Evolutionary conservation across 805 yeast genomes (phyloP).

Genomic region (Saccharomycopsis javanensis): DNA sequence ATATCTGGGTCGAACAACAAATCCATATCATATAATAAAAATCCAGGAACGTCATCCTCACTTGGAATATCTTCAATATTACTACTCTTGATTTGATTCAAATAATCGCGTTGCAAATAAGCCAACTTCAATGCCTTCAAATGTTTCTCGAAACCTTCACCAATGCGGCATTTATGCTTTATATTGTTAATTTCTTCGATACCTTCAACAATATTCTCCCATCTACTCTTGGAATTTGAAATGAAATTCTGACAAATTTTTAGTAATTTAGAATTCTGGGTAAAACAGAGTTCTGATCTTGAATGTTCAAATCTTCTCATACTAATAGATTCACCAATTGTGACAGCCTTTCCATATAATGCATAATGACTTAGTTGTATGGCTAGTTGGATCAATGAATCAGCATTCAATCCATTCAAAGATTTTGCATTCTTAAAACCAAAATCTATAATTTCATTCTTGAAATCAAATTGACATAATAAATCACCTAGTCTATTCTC

Average conservation of each 20-base stretch:
- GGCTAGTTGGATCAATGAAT: slow-evolving; percentile 83
- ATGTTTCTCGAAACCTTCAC: slow-evolving; percentile 67
- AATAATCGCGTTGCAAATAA: slow-evolving; percentile 37
- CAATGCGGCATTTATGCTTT: slow-evolving; percentile 25
- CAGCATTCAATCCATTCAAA: slow-evolving; percentile 76
- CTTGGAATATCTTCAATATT: slow-evolving; percentile 29
- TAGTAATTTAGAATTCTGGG: slow-evolving; percentile 45
- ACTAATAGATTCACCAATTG: slow-evolving; percentile 84
- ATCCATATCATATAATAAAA: slow-evolving; percentile 23
- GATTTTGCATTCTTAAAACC: slow-evolving; percentile 64
- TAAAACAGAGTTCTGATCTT: slow-evolving; percentile 58
- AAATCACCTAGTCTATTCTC: slow-evolving; percentile 84
- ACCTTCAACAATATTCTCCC: slow-evolving; percentile 30
- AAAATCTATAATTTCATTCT: slow-evolving; percentile 54
- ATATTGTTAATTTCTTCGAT: slow-evolving; percentile 10
- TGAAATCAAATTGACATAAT: slow-evolving; percentile 69
- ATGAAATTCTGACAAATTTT: slow-evolving; percentile 54
- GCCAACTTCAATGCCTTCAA: slow-evolving; percentile 52
- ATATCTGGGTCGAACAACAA: slow-evolving; percentile 32
- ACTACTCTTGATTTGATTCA: slow-evolving; percentile 35
- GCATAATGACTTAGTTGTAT: slow-evolving; percentile 89
- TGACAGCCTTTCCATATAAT: slow-evolving; percentile 78
- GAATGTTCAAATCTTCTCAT: slow-evolving; percentile 60
- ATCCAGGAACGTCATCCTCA: slow-evolving; percentile 16
- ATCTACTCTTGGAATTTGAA: slow-evolving; percentile 40